Percentiles rank a stretch among this genome's conserved stretches.
These are phyloP conservation scores for Dactylonectria estremocensis DNA, from an alignment of 2,329 filamentous ascomycete genomes.

Conservation along the genomic window DNA sequence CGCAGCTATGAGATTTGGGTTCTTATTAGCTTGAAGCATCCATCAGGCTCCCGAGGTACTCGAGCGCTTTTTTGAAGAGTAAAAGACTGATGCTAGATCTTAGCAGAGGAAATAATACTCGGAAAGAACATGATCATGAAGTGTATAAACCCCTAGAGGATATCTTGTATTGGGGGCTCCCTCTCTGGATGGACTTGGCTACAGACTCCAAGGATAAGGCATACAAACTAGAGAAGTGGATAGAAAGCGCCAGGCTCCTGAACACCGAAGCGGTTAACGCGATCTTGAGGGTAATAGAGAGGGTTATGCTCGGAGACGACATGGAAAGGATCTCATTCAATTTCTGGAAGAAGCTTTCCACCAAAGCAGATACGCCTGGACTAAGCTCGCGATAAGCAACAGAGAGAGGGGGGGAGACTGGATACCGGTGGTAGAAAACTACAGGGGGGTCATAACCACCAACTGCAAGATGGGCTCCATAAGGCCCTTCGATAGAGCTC, in stretches of 20 bases:
- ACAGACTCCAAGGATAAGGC: not conserved
- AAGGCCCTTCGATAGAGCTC: too few species aligned
- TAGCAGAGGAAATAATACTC: not conserved
- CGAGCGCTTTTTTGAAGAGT: too few species aligned
- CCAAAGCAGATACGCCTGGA: constrained; percentile 19
- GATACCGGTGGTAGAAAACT: constrained; percentile 21
- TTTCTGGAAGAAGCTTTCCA: constrained; percentile 20
- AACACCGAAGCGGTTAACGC: constrained; percentile 2
- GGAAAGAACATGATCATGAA: not conserved
- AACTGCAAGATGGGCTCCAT: too few species aligned
- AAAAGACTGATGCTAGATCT: too few species aligned
- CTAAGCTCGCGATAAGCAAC: too few species aligned
- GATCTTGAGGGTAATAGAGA: constrained; percentile 11
- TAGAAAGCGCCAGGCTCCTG: not conserved
- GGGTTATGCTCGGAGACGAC: constrained; percentile 7
- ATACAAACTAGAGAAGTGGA: not conserved
- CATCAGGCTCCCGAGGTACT: too few species aligned
- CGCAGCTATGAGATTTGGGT: too few species aligned
- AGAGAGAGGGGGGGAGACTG: too few species aligned
- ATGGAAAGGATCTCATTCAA: constrained; percentile 20
- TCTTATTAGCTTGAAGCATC: too few species aligned
- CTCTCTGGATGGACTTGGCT: not conserved
- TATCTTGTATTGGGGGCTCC: not conserved
- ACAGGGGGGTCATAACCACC: constrained; percentile 1
- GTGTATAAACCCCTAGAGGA: not conserved